Evolutionary conservation across 768 basidiomycete genomes (phyloP), one percentile per base, ranked within the genome.

Genomic region (Termitomyces sp.): DNA sequence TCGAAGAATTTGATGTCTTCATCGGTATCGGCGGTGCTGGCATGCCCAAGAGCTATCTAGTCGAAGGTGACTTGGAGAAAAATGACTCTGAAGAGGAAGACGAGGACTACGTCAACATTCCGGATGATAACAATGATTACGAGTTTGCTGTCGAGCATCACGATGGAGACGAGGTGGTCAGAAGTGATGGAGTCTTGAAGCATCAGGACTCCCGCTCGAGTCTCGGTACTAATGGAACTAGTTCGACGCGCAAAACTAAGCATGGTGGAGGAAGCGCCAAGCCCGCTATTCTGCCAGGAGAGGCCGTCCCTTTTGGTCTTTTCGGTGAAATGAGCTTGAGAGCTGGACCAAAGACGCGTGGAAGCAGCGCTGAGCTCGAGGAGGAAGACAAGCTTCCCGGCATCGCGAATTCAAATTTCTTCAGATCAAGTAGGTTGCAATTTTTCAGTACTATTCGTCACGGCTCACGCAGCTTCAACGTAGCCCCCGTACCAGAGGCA

Each of bases 301-400:
- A 78, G 55, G 85, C 84, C 0, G 75, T 80, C 23, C 89, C 89
- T 8, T 86, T 85, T 65, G 89, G 90, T n/a, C 67, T 92, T 57
- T 86, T 92, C 70, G 86, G 85, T n/a, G 75, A 77, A 7, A 70
- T 91, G 59, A 75, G 77, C 49, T 68, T 88, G 61, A 79, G 75
- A 66, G 76, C 73, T 63, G 62, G 65, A 45, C 63, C 71, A 56
- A 69, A 73, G 55, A 64, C 51, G 44, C 54, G 72, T 59, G 67
- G 68, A 5, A 64, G 66, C 52, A 70, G 77, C 63, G 70, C 71
- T 54, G 67, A 76, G 57, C 68, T 72, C n/a, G 75, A 41, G 11
- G 69, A 75, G 11, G 69, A 75, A 42, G 77, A 79, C 16, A 74
- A 77, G 30, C 77, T 77, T 12, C 71, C 87, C 16, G 89, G 88